Percentiles rank a stretch among this genome's conserved stretches.
These are phyloP conservation scores for Macrophomina tecta DNA, from an alignment of 2,329 filamentous ascomycete genomes.

Conservation along the genomic window DNA sequence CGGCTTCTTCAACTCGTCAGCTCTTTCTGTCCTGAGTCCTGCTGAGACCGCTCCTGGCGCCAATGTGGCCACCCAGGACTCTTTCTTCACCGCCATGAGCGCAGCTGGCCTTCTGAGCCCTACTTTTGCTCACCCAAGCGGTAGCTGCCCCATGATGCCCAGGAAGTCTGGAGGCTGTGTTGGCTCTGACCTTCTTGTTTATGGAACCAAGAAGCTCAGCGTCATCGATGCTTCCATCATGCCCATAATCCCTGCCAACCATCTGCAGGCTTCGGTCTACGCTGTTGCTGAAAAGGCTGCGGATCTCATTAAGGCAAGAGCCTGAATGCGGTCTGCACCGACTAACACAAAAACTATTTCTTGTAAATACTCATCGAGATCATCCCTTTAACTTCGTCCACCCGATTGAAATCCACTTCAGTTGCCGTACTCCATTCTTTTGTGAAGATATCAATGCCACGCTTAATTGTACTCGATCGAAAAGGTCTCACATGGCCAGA, in stretches of 20 bases:
- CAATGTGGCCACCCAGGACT: not conserved
- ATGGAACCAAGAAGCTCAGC: constrained; percentile 33
- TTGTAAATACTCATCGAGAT: too few relatives aligned
- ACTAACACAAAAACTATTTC: too few relatives aligned
- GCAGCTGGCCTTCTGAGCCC: constrained; percentile 39
- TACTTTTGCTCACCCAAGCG: constrained; percentile 19
- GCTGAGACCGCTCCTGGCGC: constrained; percentile 34
- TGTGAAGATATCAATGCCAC: too few relatives aligned
- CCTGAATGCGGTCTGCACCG: not conserved
- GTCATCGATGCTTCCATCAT: constrained; percentile 30
- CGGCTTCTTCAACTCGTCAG: constrained; percentile 31
- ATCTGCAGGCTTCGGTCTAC: constrained; percentile 24
- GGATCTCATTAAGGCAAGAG: constrained; percentile 39
- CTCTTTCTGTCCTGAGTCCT: constrained; percentile 34
- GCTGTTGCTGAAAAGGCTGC: constrained; percentile 32
- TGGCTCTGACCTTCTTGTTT: constrained; percentile 37
- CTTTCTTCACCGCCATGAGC: constrained; percentile 25
- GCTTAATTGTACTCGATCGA: too few relatives aligned
- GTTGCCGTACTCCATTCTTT: too few relatives aligned
- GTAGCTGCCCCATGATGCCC: constrained; percentile 20
- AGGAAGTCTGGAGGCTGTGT: constrained; percentile 37
- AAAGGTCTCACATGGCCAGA: too few relatives aligned
- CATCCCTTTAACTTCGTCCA: too few relatives aligned
- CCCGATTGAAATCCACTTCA: too few relatives aligned
- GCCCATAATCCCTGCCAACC: constrained; percentile 22